Evolutionary conservation across 257 asterid species (phyloP).

Genomic region (Nyctanthes arbortristis): DNA sequence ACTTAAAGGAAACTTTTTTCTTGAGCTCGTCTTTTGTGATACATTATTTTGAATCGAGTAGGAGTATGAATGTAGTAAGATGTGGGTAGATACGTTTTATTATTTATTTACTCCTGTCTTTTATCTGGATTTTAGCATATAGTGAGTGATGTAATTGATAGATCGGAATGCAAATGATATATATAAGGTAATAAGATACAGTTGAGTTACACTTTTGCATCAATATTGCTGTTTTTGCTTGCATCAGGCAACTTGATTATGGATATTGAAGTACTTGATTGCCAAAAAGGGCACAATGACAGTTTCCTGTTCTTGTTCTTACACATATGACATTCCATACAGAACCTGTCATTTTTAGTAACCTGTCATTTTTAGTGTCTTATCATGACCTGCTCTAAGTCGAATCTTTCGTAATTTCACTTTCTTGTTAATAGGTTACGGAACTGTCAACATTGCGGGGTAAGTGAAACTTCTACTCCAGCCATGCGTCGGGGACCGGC

Average conservation of each 20-base stretch:
- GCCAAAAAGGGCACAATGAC: neutral
- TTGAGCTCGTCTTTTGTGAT: too few relatives aligned
- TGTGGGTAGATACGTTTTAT: too few relatives aligned
- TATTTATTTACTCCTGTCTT: neutral
- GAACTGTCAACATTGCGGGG: slow-evolving; percentile 51
- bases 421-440: slow-evolving; percentile 24
- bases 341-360: slow-evolving; percentile 7
- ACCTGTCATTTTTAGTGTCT: neutral
- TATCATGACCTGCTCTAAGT: neutral
- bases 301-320: neutral
- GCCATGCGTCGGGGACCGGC: slow-evolving; percentile 58
- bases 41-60: too few relatives aligned
- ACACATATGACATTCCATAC: neutral
- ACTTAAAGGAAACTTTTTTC: too few relatives aligned
- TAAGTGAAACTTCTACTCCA: slow-evolving; percentile 45
- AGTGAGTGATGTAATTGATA: neutral
- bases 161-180: too few relatives aligned
- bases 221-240: too few relatives aligned
- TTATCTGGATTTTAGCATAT: neutral
- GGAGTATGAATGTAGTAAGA: too few relatives aligned
- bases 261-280: neutral
- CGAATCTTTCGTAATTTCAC: slow-evolving; percentile 6
- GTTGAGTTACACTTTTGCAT: neutral
- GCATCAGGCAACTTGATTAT: neutral
- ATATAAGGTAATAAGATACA: neutral